Percentiles rank a stretch among this genome's conserved stretches.
These are phyloP conservation scores for Exserohilum rostratum DNA, from an alignment of 2,329 filamentous ascomycete genomes.

Conservation along the genomic window DNA sequence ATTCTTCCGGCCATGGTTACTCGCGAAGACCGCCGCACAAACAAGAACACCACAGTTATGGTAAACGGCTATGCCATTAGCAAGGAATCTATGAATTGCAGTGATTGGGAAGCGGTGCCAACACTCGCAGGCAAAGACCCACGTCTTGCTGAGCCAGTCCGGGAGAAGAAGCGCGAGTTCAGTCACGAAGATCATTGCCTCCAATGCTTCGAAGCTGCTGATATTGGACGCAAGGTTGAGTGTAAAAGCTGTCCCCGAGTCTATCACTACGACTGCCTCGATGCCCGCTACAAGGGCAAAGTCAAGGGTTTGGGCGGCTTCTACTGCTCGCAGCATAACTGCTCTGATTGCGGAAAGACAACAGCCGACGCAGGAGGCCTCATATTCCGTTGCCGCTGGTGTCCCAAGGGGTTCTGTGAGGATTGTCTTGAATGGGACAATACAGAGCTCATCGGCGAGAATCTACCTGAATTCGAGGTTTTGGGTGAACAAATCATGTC, in stretches of 20 bases:
- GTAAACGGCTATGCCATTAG: slow-evolving; percentile 61
- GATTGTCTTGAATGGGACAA: slow-evolving; percentile 63
- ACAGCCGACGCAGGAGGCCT: slow-evolving; percentile 57
- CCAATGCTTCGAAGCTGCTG: slow-evolving; percentile 51
- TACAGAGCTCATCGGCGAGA: slow-evolving; percentile 58
- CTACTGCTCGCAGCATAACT: slow-evolving; percentile 63
- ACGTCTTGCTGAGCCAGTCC: slow-evolving; percentile 56
- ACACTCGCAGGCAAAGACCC: slow-evolving; percentile 63
- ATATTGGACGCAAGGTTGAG: slow-evolving; percentile 55
- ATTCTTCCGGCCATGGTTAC: slow-evolving; percentile 50
- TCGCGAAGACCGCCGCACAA: slow-evolving; percentile 57
- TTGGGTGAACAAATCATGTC: slow-evolving; percentile 51
- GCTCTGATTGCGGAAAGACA: slow-evolving; percentile 59
- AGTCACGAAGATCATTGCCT: slow-evolving; percentile 60
- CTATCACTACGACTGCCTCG: slow-evolving; percentile 61
- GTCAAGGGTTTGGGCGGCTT: slow-evolving; percentile 55
- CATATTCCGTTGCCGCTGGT: slow-evolving; percentile 62
- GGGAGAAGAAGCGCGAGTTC: slow-evolving; percentile 56
- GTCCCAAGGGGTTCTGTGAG: slow-evolving; percentile 63
- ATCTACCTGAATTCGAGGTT: slow-evolving; percentile 60
- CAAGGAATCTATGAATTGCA: slow-evolving; percentile 62
- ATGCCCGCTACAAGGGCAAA: slow-evolving; percentile 49
- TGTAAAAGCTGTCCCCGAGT: slow-evolving; percentile 62
- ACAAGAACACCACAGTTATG: slow-evolving; percentile 65
- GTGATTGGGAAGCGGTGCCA: slow-evolving; percentile 63